Conservation (phyloP, 1,284 basidiomycete species). For the Grifola frondosa region DNA sequence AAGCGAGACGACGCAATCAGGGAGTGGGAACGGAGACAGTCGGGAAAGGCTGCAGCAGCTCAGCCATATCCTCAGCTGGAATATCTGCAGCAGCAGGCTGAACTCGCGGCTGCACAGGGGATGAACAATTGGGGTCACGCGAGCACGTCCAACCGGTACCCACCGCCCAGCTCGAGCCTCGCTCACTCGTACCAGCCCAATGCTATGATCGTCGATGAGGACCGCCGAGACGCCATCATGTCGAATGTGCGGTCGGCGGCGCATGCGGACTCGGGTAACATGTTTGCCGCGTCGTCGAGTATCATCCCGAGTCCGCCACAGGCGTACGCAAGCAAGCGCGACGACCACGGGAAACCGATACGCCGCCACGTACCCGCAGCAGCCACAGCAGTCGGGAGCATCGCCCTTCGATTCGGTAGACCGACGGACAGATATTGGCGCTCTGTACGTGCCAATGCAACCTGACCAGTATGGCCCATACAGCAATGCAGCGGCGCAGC, state of each 20-base stretch:
- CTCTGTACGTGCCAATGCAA: slow-evolving; percentile 75
- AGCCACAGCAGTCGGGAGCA: slow-evolving; percentile 36
- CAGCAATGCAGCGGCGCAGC: slow-evolving; percentile 31
- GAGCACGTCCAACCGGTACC: slow-evolving; percentile 43
- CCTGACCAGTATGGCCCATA: slow-evolving; percentile 72
- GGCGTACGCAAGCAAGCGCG: slow-evolving; percentile 54
- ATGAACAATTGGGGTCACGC: slow-evolving; percentile 50
- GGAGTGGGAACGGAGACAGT: slow-evolving; percentile 85
- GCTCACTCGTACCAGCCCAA: slow-evolving; percentile 62
- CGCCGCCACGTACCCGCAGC: slow-evolving; percentile 47
- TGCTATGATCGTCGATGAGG: slow-evolving; percentile 63
- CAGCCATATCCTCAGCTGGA: slow-evolving; percentile 86
- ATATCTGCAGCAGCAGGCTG: slow-evolving; percentile 88
- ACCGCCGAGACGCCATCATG: slow-evolving; percentile 68
- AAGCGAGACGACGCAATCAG: slow-evolving; percentile 88
- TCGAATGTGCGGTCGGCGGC: slow-evolving; percentile 73
- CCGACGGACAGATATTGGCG: slow-evolving; percentile 61
- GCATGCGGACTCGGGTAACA: slow-evolving; percentile 42
- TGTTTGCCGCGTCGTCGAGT: slow-evolving; percentile 42
- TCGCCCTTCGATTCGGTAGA: slow-evolving; percentile 60
- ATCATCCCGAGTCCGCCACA: slow-evolving; percentile 74
- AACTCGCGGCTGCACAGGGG: slow-evolving; percentile 68
- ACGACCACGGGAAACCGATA: slow-evolving; percentile 59
- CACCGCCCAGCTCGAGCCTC: slow-evolving; percentile 65
- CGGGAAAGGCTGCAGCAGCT: slow-evolving; percentile 61